Conservation (phyloP, 2,329 filamentous ascomycete genomes). For the Colletotrichum noveboracense region DNA sequence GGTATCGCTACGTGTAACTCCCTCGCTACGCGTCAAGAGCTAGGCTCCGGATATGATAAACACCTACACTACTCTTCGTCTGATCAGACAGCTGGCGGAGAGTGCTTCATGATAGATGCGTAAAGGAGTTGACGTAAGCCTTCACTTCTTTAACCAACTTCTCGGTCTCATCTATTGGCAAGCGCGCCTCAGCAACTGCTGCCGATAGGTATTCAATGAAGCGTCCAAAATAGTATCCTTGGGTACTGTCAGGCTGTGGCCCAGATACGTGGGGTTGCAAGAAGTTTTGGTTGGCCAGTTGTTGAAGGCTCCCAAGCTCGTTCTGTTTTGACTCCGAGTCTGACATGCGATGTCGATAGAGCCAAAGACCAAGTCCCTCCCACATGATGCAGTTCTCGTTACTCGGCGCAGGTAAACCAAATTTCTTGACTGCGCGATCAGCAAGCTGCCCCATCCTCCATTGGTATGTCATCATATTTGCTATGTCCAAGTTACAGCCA, state of each 20-base stretch:
- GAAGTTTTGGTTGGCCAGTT: background rate
- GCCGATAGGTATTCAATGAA: background rate
- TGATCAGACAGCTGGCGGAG: background rate
- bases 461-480: background rate
- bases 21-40: too few relatives aligned
- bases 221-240: background rate
- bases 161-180: background rate
- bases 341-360: background rate
- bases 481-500: background rate
- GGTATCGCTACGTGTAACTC: too few relatives aligned
- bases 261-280: background rate
- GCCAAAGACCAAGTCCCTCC: background rate
- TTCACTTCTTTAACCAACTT: background rate
- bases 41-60: too few relatives aligned
- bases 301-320: background rate
- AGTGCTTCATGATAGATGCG: background rate
- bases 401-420: background rate
- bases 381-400: background rate
- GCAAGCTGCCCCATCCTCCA: background rate
- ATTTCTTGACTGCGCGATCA: background rate
- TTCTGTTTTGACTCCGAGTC: background rate
- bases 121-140: background rate
- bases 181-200: background rate
- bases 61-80: accelerated
- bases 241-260: background rate